Evolutionary conservation across 345 rosid genomes (phyloP).

Genomic region (Heritiera littoralis): DNA sequence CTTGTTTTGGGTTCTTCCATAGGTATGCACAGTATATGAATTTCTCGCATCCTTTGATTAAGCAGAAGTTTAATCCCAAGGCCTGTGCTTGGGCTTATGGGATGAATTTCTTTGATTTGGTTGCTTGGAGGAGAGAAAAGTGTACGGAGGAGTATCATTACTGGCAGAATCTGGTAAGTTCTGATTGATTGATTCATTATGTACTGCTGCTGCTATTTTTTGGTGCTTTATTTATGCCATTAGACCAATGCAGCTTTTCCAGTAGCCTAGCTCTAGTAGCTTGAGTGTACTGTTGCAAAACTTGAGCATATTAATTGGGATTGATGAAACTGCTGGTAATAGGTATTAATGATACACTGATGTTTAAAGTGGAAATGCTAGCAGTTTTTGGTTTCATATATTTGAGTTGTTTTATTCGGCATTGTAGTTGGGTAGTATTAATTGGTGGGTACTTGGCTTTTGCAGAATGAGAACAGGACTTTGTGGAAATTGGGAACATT

Average conservation of each 20-base stretch:
- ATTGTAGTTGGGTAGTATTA: slow-evolving; percentile 2
- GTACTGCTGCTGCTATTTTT: background rate
- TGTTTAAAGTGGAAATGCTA: background rate
- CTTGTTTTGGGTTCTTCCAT: slow-evolving; percentile 97
- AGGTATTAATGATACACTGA: background rate
- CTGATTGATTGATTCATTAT: background rate
- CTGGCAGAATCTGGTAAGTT: slow-evolving; percentile 92
- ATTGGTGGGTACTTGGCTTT: background rate
- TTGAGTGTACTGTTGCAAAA: background rate
- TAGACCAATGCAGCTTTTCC: background rate
- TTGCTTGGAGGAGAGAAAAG: slow-evolving; percentile 98
- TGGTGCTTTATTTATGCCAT: slow-evolving; percentile 8
- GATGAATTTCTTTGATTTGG: slow-evolving; percentile 98
- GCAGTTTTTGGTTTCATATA: background rate
- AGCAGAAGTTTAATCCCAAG: slow-evolving; percentile 92
- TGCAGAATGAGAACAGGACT: slow-evolving; percentile 92
- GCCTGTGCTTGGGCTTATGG: slow-evolving; percentile 99
- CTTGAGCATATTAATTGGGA: background rate
- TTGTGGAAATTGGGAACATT: slow-evolving; percentile 92
- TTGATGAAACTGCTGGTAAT: background rate
- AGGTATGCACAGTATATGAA: slow-evolving; percentile 97
- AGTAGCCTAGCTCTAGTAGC: background rate
- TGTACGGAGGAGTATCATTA: slow-evolving; percentile 98
- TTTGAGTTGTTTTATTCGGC: background rate
- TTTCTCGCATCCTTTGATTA: slow-evolving; percentile 93